Conservation (phyloP, 2,329 filamentous ascomycete genomes). For the Trichoderma koningiopsis region DNA sequence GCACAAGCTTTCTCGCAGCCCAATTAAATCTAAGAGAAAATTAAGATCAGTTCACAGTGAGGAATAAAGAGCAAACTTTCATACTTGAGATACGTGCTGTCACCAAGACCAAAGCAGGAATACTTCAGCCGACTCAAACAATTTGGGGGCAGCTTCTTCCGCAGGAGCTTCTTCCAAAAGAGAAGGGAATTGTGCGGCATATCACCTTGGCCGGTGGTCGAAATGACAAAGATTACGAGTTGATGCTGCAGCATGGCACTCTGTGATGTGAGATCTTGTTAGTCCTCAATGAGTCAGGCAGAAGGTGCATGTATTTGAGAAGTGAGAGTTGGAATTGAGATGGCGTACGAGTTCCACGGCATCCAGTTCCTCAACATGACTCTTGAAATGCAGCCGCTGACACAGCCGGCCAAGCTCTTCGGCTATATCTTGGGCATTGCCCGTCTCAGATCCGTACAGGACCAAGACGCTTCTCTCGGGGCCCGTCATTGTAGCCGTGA, state of each 20-base stretch:
- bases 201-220: constrained; percentile 94
- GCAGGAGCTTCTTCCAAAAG: constrained; percentile 84
- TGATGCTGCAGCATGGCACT: constrained; percentile 52
- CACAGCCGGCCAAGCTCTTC: constrained; percentile 76
- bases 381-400: constrained; percentile 77
- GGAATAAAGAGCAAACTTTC: constrained; percentile 31
- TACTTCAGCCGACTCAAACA: constrained; percentile 72
- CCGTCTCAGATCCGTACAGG: constrained; percentile 92
- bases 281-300: background rate
- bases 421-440: constrained; percentile 89
- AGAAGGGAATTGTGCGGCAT: constrained; percentile 78
- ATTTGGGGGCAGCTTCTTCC: constrained; percentile 72
- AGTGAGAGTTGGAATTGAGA: background rate
- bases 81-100: constrained; percentile 91
- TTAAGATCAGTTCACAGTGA: background rate
- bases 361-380: constrained; percentile 76
- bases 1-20: constrained; percentile 84
- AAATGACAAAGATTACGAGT: constrained; percentile 77
- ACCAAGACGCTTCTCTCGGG: constrained; percentile 59
- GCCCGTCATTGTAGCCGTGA: constrained; percentile 32
- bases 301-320: background rate
- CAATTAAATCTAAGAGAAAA: constrained; percentile 74
- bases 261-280: constrained; percentile 37
- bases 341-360: constrained; percentile 69
- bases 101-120: constrained; percentile 86